Base-by-base conservation (phyloP, 2,329 filamentous ascomycete genomes). In the Fusarium sp. region DNA sequence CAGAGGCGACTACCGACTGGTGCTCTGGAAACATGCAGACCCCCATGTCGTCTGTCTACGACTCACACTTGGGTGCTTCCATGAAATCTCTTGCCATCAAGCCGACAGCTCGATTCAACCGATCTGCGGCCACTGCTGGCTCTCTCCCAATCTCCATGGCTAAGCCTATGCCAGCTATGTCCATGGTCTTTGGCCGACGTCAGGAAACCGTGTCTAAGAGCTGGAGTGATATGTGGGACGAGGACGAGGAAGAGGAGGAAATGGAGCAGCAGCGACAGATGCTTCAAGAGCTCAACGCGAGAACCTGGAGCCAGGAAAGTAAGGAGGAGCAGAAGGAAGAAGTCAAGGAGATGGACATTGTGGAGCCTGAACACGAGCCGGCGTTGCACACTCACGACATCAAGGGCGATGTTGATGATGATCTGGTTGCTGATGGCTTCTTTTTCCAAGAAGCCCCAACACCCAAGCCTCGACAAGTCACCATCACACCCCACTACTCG, bases 141-240 rank as follows among this genome's bases (percentile, higher is more conserved):
- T 92, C 93, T 3, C 84, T 96, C 25, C 90, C 92, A 7, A 95
- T 96, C 76, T 89, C 87, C 66, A 92, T 94, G 80, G 91, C 91
- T 15, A 89, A 96, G 76, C 91, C 93, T 1, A 84, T 88, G 66
- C 86, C 90, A 53, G 90, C 92, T 63, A 90, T 95, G 85, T 89
- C 92, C 6, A 87, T 91, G 75, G 88, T 95, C 49, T 95, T 97
- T 76, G 92, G 92, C 50, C 89, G 89, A 75, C 89, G 91, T 76
- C 87, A 88, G 66, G 91, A 95, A 43, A 83, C 87, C 46, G 92
- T 96, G 46, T 97, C 96, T 57, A 98, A 98, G 90, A 98, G 96
- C 84, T 99, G 96, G 96, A 97, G 94, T 75, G 96, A 99, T 78
- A 89, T 98, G 78, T 97, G 94, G 91, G 95, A 98, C 60, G 95